These are phyloP conservation scores for Aureobasidium musti DNA, from an alignment of 2,329 filamentous ascomycete genomes.

Conservation along the genomic window DNA sequence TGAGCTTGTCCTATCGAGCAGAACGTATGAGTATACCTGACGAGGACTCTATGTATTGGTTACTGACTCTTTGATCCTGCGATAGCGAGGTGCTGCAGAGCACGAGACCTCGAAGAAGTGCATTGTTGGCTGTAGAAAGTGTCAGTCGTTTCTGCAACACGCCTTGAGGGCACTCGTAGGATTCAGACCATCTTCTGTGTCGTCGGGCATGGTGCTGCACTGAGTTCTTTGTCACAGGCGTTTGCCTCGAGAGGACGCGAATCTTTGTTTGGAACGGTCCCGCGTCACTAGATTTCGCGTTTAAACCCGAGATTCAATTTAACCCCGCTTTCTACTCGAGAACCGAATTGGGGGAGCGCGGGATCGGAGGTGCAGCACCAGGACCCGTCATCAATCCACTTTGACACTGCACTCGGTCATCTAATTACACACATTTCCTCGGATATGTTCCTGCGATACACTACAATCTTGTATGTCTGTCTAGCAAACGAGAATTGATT, in stretches of 20 bases:
- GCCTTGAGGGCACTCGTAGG: not conserved
- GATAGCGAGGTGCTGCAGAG: slow-evolving; percentile 25
- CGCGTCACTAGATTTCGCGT: slow-evolving; percentile 2
- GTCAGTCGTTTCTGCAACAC: not conserved
- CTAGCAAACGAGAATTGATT: not conserved
- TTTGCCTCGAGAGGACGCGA: slow-evolving; percentile 15
- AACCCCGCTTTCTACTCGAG: not conserved
- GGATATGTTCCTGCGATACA: not conserved
- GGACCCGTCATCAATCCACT: not conserved
- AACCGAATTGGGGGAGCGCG: not conserved
- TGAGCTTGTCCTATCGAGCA: slow-evolving; percentile 37
- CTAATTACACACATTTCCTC: not conserved
- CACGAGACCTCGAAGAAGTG: slow-evolving; percentile 6
- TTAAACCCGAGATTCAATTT: not conserved
- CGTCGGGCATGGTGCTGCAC: slow-evolving; percentile 7
- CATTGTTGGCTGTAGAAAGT: not conserved
- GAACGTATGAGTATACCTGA: not conserved
- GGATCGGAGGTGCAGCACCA: not conserved
- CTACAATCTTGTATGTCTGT: not conserved
- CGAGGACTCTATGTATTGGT: not conserved
- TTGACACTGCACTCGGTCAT: not conserved
- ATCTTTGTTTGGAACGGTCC: slow-evolving; percentile 2
- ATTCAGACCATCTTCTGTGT: slow-evolving; percentile 6
- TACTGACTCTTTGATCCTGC: slow-evolving; percentile 22
- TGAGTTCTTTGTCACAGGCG: not conserved